These are phyloP conservation scores for Strobilomyces dryophilus DNA, from an alignment of 768 basidiomycete species.

Conservation along the genomic window DNA sequence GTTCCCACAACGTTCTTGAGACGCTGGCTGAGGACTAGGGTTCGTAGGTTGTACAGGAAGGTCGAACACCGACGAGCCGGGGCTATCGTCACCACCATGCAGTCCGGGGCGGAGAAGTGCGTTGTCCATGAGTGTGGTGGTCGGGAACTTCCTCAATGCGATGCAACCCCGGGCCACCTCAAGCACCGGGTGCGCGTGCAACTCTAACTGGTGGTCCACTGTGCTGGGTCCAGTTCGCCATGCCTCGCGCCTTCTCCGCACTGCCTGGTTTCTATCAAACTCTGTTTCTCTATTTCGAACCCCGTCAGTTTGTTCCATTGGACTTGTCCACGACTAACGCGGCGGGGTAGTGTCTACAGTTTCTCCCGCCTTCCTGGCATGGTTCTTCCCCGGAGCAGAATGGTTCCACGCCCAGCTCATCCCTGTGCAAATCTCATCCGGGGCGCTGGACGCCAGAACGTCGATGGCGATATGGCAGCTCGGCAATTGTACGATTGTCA, in stretches of 20 bases:
- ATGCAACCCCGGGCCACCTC: background rate
- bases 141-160: background rate
- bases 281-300: constrained; percentile 65
- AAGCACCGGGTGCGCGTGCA: too few species aligned
- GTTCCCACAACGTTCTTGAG: constrained; percentile 6
- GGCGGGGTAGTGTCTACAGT: constrained; percentile 42
- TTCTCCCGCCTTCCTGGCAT: constrained; percentile 43
- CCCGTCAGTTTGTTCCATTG: constrained; percentile 34
- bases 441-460: constrained; percentile 44
- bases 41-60: constrained; percentile 47
- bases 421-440: constrained; percentile 34
- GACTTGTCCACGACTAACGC: constrained; percentile 14
- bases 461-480: constrained; percentile 66
- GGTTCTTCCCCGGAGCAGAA: constrained; percentile 54
- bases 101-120: constrained; percentile 8
- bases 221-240: constrained; percentile 1
- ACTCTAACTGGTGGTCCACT: too few species aligned
- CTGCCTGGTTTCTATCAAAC: constrained; percentile 59
- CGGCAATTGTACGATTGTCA: constrained; percentile 49
- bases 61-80: constrained; percentile 73
- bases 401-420: constrained; percentile 70
- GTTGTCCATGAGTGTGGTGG: constrained; percentile 11
- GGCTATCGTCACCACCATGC: constrained; percentile 37
- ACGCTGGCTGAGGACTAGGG: constrained; percentile 17
- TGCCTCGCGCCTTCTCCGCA: constrained; percentile 43